phyloP scores from a whole-genome alignment of 441 rosid species.

The Erysimum pusillum region DNA sequence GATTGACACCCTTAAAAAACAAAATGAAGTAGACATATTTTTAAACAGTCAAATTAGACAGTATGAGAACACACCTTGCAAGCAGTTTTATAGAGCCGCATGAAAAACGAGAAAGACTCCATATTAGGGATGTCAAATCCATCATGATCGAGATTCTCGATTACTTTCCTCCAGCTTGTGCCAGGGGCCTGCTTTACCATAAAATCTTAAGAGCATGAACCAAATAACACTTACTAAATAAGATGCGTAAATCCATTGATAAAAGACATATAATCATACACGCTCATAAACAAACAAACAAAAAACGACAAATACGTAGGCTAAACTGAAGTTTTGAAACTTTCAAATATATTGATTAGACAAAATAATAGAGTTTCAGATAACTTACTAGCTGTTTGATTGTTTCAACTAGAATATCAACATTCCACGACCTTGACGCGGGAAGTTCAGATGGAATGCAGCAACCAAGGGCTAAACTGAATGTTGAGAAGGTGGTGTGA shows the following conservation, averaged over 20 bases:
- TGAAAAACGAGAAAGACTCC: constrained; percentile 88
- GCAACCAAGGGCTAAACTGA: constrained; percentile 78
- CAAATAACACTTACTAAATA: constrained; percentile 6
- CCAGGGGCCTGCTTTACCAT: constrained; percentile 76
- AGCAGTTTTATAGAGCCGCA: constrained; percentile 80
- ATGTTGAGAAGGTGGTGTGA: constrained; percentile 71
- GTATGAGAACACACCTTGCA: constrained; percentile 69
- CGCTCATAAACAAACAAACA: not conserved
- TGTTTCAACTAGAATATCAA: constrained; percentile 75
- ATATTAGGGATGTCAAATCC: constrained; percentile 88
- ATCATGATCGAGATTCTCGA: constrained; percentile 89
- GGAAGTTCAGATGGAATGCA: constrained; percentile 64
- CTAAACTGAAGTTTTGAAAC: constrained; percentile 28
- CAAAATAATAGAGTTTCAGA: constrained; percentile 8
- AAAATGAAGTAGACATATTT: constrained; percentile 18
- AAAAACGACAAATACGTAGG: not conserved
- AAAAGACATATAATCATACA: constrained; percentile 24
- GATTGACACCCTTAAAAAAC: constrained; percentile 30
- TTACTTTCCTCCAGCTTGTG: constrained; percentile 80
- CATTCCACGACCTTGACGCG: constrained; percentile 74
- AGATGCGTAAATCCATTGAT: not conserved
- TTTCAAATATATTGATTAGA: not conserved
- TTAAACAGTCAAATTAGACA: constrained; percentile 15
- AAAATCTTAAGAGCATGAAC: constrained; percentile 17
- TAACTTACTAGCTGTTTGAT: constrained; percentile 82